A percentile compares a stretch with the other conserved stretches of the same genome.
Conservation (phyloP, 2,329 filamentous ascomycete genomes). For the Cladosporium oxysporum region DNA sequence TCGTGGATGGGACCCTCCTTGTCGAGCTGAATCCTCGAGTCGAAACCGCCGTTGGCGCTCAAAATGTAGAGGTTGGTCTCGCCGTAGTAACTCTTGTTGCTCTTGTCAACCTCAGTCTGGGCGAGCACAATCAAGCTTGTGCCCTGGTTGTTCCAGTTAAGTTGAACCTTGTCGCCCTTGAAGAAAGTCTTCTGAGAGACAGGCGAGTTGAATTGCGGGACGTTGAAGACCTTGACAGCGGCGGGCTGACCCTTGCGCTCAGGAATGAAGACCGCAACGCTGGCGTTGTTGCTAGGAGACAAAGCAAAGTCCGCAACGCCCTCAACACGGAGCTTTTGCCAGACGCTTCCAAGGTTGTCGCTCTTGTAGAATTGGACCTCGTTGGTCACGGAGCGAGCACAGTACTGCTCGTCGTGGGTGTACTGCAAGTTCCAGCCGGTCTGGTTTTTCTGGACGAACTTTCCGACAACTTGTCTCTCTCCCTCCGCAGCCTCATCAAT, state of each 20-base stretch:
- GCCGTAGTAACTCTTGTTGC: constrained; percentile 98
- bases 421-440: constrained; percentile 98
- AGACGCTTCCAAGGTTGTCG: constrained; percentile 74
- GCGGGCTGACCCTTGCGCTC: constrained; percentile 93
- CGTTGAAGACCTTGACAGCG: constrained; percentile 89
- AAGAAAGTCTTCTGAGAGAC: constrained; percentile 98
- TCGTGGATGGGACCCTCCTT: constrained; percentile 98
- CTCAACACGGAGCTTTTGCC: constrained; percentile 94
- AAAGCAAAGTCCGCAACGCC: constrained; percentile 87
- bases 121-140: constrained; percentile 92
- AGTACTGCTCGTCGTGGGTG: constrained; percentile 86
- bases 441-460: constrained; percentile 94
- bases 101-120: constrained; percentile 96
- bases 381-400: constrained; percentile 90
- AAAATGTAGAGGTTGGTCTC: constrained; percentile 96
- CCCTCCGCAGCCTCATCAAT: constrained; percentile 67
- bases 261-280: constrained; percentile 91
- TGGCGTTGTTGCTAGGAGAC: constrained; percentile 78
- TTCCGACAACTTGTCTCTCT: constrained; percentile 72
- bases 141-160: constrained; percentile 95
- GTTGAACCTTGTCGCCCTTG: constrained; percentile 97
- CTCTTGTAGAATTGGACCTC: constrained; percentile 97
- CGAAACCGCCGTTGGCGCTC: constrained; percentile 86
- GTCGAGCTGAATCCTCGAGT: constrained; percentile 78
- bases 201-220: constrained; percentile 78